Base-by-base conservation (phyloP, 805 yeast genomes). In the Starmerella floris region DNA sequence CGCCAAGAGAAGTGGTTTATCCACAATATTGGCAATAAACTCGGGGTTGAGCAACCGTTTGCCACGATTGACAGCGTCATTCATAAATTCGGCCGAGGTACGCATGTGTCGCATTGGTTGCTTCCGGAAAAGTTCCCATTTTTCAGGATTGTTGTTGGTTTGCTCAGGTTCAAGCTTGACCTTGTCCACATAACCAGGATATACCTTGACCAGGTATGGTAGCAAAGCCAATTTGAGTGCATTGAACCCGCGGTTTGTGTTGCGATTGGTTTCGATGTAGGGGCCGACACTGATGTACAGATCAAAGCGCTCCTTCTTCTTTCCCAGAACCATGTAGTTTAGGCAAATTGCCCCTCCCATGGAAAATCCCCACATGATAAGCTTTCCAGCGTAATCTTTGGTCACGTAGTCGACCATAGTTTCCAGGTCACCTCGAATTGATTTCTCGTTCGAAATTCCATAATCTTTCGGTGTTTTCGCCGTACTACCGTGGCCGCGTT, bases 271-370 rank as follows among this genome's bases (percentile, higher is more conserved):
- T 32, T 48, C 51, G n/a, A 63, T 46, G 45, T 55, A 46, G 1
- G 68, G 67, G 4, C 62, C 55, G 4, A 49, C 45, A 20, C 60
- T 64, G 23, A 63, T 44, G 44, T 49, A 63, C 8, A 62, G 63
- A 19, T 53, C 54, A 39, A 64, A 48, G 22, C 47, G 40, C 32
- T 57, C 61, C 16, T 58, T 49, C 43, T 57, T 42, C 27, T 45
- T 45, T 3, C 68, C 68, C 30, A 56, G 53, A 26, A 58, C 55
- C 41, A 56, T 60, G 44, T 64, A 64, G 41, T 55, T 63, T 36
- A 64, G 55, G 15, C 51, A 45, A 32, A 61, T 60, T 3, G 58
- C 65, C 16, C 66, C 68, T 15, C 68, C 68, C 63, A 61, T 61
- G 5, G 63, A 58, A 48, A 61, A 63, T 17, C 66, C 66, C 56